Evolutionary conservation across 1,284 basidiomycete species (phyloP).

Genomic region (Schizophyllum commune): DNA sequence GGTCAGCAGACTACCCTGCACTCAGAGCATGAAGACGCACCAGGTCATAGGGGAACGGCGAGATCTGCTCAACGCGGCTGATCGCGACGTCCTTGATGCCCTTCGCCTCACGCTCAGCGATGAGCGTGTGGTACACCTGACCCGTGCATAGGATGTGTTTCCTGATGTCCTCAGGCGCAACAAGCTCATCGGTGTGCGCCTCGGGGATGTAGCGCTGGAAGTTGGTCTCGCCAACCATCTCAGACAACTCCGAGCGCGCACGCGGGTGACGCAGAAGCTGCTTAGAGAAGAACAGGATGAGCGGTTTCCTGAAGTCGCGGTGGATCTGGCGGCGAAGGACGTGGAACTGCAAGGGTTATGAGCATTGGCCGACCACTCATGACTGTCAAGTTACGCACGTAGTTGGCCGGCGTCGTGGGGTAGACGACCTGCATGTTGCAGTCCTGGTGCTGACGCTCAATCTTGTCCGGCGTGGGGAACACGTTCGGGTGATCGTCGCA

Average conservation of each 20-base stretch:
- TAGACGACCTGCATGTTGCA: constrained; percentile 99
- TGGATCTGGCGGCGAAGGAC: constrained; percentile 92
- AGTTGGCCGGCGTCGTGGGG: constrained; percentile 90
- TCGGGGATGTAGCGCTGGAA: constrained; percentile 96
- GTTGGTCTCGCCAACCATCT: constrained; percentile 83
- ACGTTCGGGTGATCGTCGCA: constrained; percentile 95
- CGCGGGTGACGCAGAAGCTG: constrained; percentile 88
- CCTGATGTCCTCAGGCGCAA: constrained; percentile 79
- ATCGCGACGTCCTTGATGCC: constrained; percentile 92
- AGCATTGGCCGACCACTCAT: constrained; percentile 4
- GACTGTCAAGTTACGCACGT: constrained; percentile 38
- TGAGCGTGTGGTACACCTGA: constrained; percentile 89
- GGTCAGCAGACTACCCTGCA: constrained; percentile 7
- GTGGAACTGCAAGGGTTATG: constrained; percentile 59
- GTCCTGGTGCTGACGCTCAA: constrained; percentile 96
- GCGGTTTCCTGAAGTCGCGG: constrained; percentile 94
- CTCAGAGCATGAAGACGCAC: constrained; percentile 31
- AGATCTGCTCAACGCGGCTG: constrained; percentile 90
- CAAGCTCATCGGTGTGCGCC: constrained; percentile 62
- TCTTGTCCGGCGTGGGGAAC: constrained; percentile 85
- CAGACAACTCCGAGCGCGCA: constrained; percentile 80
- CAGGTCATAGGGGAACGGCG: constrained; percentile 93
- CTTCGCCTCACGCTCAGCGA: constrained; percentile 84
- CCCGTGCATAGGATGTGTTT: constrained; percentile 90
- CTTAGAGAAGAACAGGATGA: constrained; percentile 97